These are phyloP conservation scores for Tetrapisispora fleetii DNA, from an alignment of 805 yeast species.

Conservation along the genomic window DNA sequence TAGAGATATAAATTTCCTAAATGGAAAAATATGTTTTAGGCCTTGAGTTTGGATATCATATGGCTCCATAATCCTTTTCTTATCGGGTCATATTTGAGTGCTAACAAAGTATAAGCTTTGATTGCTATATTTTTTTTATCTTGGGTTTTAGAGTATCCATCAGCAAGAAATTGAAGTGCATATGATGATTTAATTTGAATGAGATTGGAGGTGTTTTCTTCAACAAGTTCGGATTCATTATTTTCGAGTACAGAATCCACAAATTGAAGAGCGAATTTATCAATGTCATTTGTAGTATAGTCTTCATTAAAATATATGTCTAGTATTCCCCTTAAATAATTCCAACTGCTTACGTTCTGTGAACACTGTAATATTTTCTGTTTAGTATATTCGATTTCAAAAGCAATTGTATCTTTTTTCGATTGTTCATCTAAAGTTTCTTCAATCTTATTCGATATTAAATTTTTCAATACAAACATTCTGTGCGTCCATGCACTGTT, in stretches of 20 bases:
- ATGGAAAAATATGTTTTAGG: background rate
- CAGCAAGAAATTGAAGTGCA: conserved; percentile 56
- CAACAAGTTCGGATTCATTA: conserved; percentile 5
- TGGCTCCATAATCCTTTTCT: conserved; percentile 54
- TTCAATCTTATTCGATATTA: conserved; percentile 7
- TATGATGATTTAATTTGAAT: conserved; percentile 38
- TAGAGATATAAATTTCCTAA: no score
- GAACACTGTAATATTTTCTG: conserved; percentile 50
- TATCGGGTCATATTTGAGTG: conserved; percentile 48
- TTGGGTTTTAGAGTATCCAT: conserved; percentile 31
- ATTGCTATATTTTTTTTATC: conserved; percentile 31
- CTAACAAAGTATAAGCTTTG: conserved; percentile 42
- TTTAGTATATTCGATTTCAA: conserved; percentile 48
- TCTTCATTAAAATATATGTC: conserved; percentile 16
- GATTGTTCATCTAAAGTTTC: background rate
- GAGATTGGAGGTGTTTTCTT: conserved; percentile 1
- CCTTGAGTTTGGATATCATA: conserved; percentile 7
- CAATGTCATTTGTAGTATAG: conserved; percentile 30
- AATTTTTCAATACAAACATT: conserved; percentile 41
- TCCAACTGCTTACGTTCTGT: conserved; percentile 81
- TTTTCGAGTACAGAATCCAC: conserved; percentile 25
- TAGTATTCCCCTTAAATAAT: conserved; percentile 58
- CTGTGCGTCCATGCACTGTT: conserved; percentile 93
- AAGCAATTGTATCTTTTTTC: conserved; percentile 8
- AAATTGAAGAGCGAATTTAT: conserved; percentile 37